Evolutionary conservation across 1,284 basidiomycete species (phyloP).

Genomic region (Irpex sp.): DNA sequence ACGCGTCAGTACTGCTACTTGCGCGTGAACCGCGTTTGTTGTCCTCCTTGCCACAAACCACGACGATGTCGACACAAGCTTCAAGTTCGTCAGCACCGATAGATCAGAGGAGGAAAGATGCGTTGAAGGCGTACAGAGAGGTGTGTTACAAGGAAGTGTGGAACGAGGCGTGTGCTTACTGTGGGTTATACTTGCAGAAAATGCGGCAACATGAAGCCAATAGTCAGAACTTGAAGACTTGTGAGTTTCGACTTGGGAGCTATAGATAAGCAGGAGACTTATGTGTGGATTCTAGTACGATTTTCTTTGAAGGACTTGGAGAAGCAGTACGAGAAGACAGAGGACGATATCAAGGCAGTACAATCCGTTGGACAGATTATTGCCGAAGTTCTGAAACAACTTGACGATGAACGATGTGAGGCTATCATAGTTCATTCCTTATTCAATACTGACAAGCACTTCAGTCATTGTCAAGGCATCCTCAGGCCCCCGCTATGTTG

Average conservation of each 20-base stretch:
- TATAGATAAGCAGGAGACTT: not conserved
- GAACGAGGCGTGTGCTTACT: slow-evolving; percentile 12
- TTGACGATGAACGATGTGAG: slow-evolving; percentile 95
- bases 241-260: slow-evolving; percentile 43
- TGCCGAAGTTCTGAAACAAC: slow-evolving; percentile 97
- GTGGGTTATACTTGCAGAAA: slow-evolving; percentile 57
- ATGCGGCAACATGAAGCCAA: slow-evolving; percentile 83
- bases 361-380: slow-evolving; percentile 99
- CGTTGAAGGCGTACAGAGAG: slow-evolving; percentile 66
- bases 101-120: slow-evolving; percentile 61
- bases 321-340: slow-evolving; percentile 91
- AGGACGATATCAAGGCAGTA: slow-evolving; percentile 98
- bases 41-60: not conserved
- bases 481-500: slow-evolving; percentile 97
- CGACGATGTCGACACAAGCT: slow-evolving; percentile 22
- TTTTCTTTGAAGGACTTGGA: slow-evolving; percentile 87
- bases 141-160: slow-evolving; percentile 30
- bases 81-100: slow-evolving; percentile 54
- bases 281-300: slow-evolving; percentile 46
- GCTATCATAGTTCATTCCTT: not conserved
- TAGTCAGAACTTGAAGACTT: slow-evolving; percentile 82
- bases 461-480: slow-evolving; percentile 99
- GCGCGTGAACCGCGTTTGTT: not conserved
- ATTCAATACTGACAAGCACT: not conserved
- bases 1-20: not conserved